These are phyloP conservation scores for Raddia distichophylla DNA, from an alignment of 176 grass and related monocot genomes.

Conservation along the genomic window DNA sequence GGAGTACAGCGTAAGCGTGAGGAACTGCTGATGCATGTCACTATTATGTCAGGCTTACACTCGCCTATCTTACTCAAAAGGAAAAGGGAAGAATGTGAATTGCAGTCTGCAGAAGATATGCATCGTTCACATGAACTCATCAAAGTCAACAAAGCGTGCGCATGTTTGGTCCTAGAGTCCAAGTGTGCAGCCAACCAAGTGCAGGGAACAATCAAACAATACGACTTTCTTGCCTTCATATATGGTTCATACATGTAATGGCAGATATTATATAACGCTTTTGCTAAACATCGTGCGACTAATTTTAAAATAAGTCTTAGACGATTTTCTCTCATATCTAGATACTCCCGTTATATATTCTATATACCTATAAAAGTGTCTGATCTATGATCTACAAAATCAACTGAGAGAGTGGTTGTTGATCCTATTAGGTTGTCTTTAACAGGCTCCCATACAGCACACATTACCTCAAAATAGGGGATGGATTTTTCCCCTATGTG, in stretches of 20 bases:
- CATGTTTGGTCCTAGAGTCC: neutral
- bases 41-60: neutral
- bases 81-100: neutral
- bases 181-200: neutral
- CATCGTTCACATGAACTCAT: neutral
- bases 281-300: too few species aligned
- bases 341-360: too few species aligned
- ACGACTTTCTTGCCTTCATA: neutral
- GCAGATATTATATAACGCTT: neutral
- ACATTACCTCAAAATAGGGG: too few species aligned
- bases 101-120: conserved; percentile 1
- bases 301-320: too few species aligned
- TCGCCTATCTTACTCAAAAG: neutral
- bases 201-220: neutral
- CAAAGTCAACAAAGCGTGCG: conserved; percentile 36
- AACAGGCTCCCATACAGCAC: too few species aligned
- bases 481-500: too few species aligned
- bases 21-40: neutral
- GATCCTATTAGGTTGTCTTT: too few species aligned
- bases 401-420: too few species aligned
- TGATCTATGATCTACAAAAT: too few species aligned
- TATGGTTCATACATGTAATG: neutral
- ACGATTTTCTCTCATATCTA: too few species aligned
- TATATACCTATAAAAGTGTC: too few species aligned
- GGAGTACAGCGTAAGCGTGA: neutral